A percentile compares a stretch with the other conserved stretches of the same genome.
Conservation (phyloP, 805 yeast species). For the Myxozyma monticola region DNA sequence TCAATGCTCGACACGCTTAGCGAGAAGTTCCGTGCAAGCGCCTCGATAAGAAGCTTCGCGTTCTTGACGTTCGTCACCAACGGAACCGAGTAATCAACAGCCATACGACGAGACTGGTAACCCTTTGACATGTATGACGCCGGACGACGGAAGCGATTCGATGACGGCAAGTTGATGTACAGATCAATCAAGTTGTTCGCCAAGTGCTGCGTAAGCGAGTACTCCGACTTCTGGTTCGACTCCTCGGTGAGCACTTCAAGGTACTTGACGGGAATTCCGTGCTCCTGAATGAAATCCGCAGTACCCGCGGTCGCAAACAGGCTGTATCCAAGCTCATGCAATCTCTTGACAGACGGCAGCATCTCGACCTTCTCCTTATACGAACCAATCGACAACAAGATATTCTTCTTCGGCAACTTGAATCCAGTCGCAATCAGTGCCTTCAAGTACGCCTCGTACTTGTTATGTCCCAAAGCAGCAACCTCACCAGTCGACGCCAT, state of each 20-base stretch:
- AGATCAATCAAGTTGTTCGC: conserved; percentile 95
- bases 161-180: conserved; percentile 94
- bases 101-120: conserved; percentile 98
- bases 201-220: conserved; percentile 92
- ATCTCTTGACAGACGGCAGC: conserved; percentile 78
- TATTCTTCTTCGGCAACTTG: conserved; percentile 91
- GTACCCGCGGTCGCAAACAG: conserved; percentile 99
- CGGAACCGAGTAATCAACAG: conserved; percentile 97
- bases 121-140: conserved; percentile 98
- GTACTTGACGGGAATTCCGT: conserved; percentile 90
- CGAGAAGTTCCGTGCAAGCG: conserved; percentile 54
- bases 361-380: conserved; percentile 94
- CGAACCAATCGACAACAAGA: conserved; percentile 91
- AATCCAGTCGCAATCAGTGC: conserved; percentile 94
- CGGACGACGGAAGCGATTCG: conserved; percentile 97
- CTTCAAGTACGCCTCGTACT: conserved; percentile 95
- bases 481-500: conserved; percentile 99
- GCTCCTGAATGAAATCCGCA: conserved; percentile 96
- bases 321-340: conserved; percentile 81
- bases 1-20: conserved; percentile 75
- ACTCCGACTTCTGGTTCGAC: conserved; percentile 75
- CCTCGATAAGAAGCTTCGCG: conserved; percentile 94
- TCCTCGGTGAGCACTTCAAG: conserved; percentile 66
- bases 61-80: conserved; percentile 95
- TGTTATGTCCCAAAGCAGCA: conserved; percentile 93